These are phyloP conservation scores for Trichosporon sp. DNA, from an alignment of 1,284 basidiomycete species.

Conservation along the genomic window DNA sequence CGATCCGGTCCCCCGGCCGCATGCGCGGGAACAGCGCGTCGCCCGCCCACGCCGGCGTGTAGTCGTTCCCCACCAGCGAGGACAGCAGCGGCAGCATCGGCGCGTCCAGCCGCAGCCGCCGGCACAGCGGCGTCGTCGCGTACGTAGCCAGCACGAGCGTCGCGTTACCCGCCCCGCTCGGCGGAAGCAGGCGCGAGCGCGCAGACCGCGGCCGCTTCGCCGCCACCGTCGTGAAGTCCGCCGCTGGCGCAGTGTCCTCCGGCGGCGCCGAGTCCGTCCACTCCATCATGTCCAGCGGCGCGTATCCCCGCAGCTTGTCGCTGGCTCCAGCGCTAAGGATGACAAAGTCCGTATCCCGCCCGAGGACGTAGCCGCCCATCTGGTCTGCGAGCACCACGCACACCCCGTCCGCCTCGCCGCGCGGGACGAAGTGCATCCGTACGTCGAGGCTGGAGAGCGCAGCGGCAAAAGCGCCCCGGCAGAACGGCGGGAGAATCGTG, in stretches of 20 bases:
- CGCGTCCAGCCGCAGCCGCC: constrained; percentile 63
- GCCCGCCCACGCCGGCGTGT: constrained; percentile 55
- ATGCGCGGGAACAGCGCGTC: constrained; percentile 33
- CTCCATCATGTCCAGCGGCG: constrained; percentile 71
- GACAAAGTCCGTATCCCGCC: constrained; percentile 76
- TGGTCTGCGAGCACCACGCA: constrained; percentile 75
- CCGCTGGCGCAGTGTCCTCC: constrained; percentile 7
- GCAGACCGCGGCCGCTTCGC: neutral
- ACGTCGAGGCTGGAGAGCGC: constrained; percentile 55
- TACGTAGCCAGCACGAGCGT: constrained; percentile 57
- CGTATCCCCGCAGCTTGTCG: constrained; percentile 58
- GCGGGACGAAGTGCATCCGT: constrained; percentile 57
- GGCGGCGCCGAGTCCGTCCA: constrained; percentile 55
- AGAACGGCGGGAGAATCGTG: constrained; percentile 67
- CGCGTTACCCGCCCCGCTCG: constrained; percentile 46
- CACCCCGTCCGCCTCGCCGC: constrained; percentile 81
- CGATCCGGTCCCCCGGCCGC: constrained; percentile 34
- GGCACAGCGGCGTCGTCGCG: constrained; percentile 61
- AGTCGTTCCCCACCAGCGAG: constrained; percentile 81
- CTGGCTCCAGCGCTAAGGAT: constrained; percentile 64
- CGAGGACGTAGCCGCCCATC: constrained; percentile 68
- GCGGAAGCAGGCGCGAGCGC: constrained; percentile 59
- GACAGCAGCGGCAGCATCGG: constrained; percentile 77
- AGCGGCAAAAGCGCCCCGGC: constrained; percentile 60
- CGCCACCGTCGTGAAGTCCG: constrained; percentile 20